phyloP scores from a whole-genome alignment of 2,329 filamentous ascomycete genomes.

The Colletotrichum australisinense region DNA sequence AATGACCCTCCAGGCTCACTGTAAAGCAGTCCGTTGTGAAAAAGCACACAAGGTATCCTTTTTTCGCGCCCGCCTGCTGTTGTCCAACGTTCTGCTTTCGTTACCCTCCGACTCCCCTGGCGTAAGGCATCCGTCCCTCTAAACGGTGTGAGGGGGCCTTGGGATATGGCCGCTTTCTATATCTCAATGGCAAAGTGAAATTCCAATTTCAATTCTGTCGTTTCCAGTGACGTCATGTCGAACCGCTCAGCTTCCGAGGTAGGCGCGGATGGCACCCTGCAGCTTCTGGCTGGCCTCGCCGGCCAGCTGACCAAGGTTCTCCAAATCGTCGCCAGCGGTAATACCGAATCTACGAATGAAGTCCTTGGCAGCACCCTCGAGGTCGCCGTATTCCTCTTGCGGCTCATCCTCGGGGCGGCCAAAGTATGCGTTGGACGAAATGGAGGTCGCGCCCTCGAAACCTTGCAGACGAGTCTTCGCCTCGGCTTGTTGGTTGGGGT shows the following conservation, averaged over 20 bases:
- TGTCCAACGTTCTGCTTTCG: constrained; percentile 1
- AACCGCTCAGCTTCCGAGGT: constrained; percentile 66
- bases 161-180: neutral
- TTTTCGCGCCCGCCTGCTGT: neutral
- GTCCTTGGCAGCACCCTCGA: constrained; percentile 95
- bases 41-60: constrained; percentile 14
- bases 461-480: constrained; percentile 89
- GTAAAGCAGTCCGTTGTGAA: neutral
- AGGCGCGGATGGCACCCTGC: constrained; percentile 78
- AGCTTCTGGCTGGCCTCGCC: constrained; percentile 88
- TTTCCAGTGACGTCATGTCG: neutral
- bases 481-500: constrained; percentile 83
- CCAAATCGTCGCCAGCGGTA: constrained; percentile 94
- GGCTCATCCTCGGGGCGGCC: constrained; percentile 88
- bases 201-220: neutral
- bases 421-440: constrained; percentile 98
- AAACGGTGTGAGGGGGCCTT: neutral
- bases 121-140: neutral
- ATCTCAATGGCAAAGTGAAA: constrained; percentile 14
- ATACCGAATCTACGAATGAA: constrained; percentile 96
- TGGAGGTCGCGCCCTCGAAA: constrained; percentile 91
- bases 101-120: neutral
- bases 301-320: constrained; percentile 85
- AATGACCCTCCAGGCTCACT: neutral
- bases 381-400: constrained; percentile 84